A percentile compares a stretch with the other conserved stretches of the same genome.
These are phyloP conservation scores for Marasmius tenuissimus DNA, from an alignment of 1,284 basidiomycete genomes.

Conservation along the genomic window DNA sequence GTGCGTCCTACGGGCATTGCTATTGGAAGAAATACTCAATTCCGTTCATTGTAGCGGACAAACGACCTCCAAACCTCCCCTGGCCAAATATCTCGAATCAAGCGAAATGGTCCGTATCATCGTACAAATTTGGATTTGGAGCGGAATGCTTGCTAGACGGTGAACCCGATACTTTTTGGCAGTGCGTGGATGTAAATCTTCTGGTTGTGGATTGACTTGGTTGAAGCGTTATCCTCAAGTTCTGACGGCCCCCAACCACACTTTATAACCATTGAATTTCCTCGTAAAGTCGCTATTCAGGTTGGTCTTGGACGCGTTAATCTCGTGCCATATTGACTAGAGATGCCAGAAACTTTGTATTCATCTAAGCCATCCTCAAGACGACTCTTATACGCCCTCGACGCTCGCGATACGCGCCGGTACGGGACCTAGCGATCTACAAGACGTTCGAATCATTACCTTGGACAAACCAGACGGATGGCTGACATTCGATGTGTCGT, in stretches of 20 bases:
- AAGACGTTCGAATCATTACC: slow-evolving; percentile 85
- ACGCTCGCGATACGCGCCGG: slow-evolving; percentile 90
- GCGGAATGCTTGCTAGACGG: slow-evolving; percentile 88
- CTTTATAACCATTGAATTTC: slow-evolving; percentile 92
- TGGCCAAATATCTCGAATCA: slow-evolving; percentile 83
- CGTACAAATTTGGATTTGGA: slow-evolving; percentile 95
- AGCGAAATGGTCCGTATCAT: slow-evolving; percentile 96
- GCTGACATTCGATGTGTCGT: slow-evolving; percentile 88
- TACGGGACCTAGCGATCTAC: slow-evolving; percentile 88
- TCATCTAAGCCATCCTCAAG: slow-evolving; percentile 81
- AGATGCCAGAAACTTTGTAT: slow-evolving; percentile 85
- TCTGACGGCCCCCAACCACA: slow-evolving; percentile 98
- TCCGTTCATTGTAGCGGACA: slow-evolving; percentile 23
- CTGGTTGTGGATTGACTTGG: not conserved
- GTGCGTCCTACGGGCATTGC: not conserved
- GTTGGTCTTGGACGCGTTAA: slow-evolving; percentile 39
- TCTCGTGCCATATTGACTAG: not conserved
- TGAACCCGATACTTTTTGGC: slow-evolving; percentile 96
- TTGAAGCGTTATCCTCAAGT: slow-evolving; percentile 42
- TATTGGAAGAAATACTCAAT: not conserved
- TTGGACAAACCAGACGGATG: slow-evolving; percentile 93
- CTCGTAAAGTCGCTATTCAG: slow-evolving; percentile 87
- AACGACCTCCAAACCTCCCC: slow-evolving; percentile 49
- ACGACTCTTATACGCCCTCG: slow-evolving; percentile 97
- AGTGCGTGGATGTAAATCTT: slow-evolving; percentile 59